Evolutionary conservation across 2,329 filamentous ascomycete species (phyloP), one percentile per base, ranked within the genome.

Genomic region (Pyrenophora seminiperda): DNA sequence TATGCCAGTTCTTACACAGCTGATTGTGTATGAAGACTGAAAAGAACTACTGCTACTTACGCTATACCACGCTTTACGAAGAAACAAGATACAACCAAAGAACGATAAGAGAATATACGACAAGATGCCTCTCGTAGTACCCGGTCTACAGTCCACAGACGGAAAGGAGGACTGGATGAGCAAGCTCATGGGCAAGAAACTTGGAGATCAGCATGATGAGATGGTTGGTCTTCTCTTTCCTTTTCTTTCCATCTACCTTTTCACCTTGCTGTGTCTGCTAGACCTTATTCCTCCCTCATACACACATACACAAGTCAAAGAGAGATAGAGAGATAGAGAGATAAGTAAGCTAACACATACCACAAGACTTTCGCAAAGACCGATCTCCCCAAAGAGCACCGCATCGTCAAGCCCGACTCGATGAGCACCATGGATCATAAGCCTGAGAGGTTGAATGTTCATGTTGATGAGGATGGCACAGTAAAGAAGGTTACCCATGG

Each of bases 101-200:
- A n/a, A n/a, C n/a, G n/a, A n/a, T n/a, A n/a, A n/a, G n/a, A n/a
- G n/a, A n/a, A n/a, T n/a, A n/a, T n/a, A n/a, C n/a, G n/a, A 9
- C 31, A 73, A 62, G 17, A 81, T 81, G 78, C 78, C 78, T 71
- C 77, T 81, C 67, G 77, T 81, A 52, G 74, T 80, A 11, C 78
- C 78, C 34, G 77, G 76, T 45, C 58, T 79, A 31, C 71, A 72
- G 65, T 73, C 69, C 63, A 73, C 68, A 30, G 62, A 63, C 17
- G 67, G 66, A 43, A 59, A 58, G 46, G 53, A 71, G 9, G 69
- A 78, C 47, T 81, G 78, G 78, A 67, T 70, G 65, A 73, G 68
- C 59, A 75, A 79, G 71, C 70, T 81, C 17, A 73, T 76, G 63
- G 78, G 78, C 58, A 81, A 81, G 76, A 79, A 79, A 66, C 64